phyloP scores from a whole-genome alignment of 176 grass and related monocot genomes.

The Bonia amplexicaulis region DNA sequence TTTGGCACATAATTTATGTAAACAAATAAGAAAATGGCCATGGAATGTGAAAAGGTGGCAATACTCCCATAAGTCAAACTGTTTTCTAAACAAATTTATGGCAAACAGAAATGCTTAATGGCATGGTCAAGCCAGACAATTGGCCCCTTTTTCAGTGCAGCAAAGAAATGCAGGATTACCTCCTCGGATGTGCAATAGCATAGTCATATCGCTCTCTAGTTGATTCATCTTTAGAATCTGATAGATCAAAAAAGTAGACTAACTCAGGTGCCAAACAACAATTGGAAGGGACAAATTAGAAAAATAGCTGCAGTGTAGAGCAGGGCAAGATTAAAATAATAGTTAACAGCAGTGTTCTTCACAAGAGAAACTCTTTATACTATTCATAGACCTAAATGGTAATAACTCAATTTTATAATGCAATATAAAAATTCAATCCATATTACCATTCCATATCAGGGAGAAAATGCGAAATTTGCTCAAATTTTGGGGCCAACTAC shows the following conservation, averaged over 20 bases:
- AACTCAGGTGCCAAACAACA: conserved; percentile 22
- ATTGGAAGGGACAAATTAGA: neutral
- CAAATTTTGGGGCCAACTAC: neutral
- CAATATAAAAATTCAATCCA: neutral
- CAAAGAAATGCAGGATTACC: conserved; percentile 39
- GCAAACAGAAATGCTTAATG: neutral
- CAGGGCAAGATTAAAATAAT: neutral
- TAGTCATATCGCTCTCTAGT: conserved; percentile 89
- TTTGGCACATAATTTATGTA: neutral
- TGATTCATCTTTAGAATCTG: conserved; percentile 94
- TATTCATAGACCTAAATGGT: neutral
- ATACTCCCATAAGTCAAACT: neutral
- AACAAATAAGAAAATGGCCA: neutral
- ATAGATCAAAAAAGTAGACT: conserved; percentile 1
- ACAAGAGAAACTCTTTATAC: neutral
- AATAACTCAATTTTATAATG: neutral
- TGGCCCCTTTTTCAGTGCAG: neutral
- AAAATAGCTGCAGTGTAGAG: neutral
- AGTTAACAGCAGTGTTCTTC: neutral
- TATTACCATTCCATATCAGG: neutral
- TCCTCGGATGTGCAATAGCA: conserved; percentile 98
- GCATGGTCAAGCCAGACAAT: neutral
- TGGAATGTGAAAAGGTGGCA: neutral
- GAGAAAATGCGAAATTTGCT: neutral
- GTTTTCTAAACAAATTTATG: neutral